A percentile compares a stretch with the other conserved stretches of the same genome.
Conservation (phyloP, 2,329 filamentous ascomycete genomes). For the Scolecobasidium constrictum region DNA sequence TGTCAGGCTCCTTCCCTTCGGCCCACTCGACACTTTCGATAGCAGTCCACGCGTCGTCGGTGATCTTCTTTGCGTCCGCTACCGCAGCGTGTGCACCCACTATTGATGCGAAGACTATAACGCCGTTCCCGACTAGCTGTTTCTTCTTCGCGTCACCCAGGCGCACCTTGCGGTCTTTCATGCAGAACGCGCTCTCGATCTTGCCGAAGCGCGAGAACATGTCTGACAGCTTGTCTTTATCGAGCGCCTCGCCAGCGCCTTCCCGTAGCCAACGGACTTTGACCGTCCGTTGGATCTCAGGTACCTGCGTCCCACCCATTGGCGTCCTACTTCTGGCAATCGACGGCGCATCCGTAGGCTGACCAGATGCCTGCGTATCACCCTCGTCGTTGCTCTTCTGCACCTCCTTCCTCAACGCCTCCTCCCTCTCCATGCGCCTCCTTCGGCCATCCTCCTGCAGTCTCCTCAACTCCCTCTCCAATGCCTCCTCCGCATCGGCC, state of each 20-base stretch:
- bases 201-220: conserved; percentile 46
- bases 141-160: conserved; percentile 25
- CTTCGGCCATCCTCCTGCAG: conserved; percentile 39
- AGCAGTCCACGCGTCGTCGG: conserved; percentile 30
- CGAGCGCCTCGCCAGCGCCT: conserved; percentile 30
- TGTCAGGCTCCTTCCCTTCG: conserved; percentile 40
- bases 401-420: conserved; percentile 42
- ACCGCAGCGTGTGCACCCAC: conserved; percentile 48
- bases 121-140: conserved; percentile 40
- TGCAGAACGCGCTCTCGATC: conserved; percentile 42
- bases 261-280: conserved; percentile 44
- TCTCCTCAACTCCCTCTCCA: conserved; percentile 38
- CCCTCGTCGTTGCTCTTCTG: conserved; percentile 36
- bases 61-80: conserved; percentile 33
- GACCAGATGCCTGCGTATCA: conserved; percentile 32
- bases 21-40: conserved; percentile 48
- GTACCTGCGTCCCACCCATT: conserved; percentile 20
- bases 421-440: conserved; percentile 43
- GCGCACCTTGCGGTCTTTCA: conserved; percentile 45
- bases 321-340: conserved; percentile 12
- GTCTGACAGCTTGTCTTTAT: conserved; percentile 33
- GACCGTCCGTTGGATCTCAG: conserved; percentile 46
- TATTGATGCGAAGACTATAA: conserved; percentile 46
- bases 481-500: conserved; percentile 43
- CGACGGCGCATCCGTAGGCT: conserved; percentile 8